phyloP scores from a whole-genome alignment of 345 rosid genomes.

The rapeseed (Brassica napus) region Da-Ae NC_063437.1:15220001-15220500 shows the following conservation, averaged over 20 bases:
- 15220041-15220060: too few species aligned
- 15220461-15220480: background rate
- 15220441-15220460: background rate
- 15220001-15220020: too few species aligned
- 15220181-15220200: background rate
- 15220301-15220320: background rate
- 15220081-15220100: background rate
- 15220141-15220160: background rate
- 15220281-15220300: conserved; percentile 25
- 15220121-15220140: background rate
- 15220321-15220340: conserved; percentile 21
- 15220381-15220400: conserved; percentile 21
- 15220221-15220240: conserved; percentile 15
- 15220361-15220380: conserved; percentile 14
- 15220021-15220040: too few species aligned
- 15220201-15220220: conserved; percentile 19
- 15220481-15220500: too few species aligned
- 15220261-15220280: conserved; percentile 19
- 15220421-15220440: conserved; percentile 27
- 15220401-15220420: background rate
- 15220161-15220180: background rate
- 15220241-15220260: conserved; percentile 20
- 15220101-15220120: background rate
- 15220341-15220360: conserved; percentile 28
- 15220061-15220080: background rate